Percentiles rank a stretch among this genome's conserved stretches.
These are phyloP conservation scores for Ganoderma boninense DNA, from an alignment of 1,284 basidiomycete genomes.

Conservation along the genomic window DNA sequence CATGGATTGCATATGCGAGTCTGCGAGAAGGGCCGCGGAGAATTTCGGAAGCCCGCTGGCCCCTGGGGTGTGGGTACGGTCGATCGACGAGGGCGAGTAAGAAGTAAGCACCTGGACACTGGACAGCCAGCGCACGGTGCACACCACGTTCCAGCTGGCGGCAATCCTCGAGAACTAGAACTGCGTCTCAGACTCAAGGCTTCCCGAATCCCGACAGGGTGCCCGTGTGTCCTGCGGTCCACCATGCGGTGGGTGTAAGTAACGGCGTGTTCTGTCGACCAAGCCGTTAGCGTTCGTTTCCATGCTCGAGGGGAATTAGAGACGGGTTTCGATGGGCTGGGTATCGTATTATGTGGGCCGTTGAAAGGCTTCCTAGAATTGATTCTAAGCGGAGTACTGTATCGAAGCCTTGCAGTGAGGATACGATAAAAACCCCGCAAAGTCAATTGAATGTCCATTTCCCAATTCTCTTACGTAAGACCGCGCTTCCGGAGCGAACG, in stretches of 20 bases:
- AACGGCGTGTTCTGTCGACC: neutral
- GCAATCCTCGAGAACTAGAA: neutral
- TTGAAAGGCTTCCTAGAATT: neutral
- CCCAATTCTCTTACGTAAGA: conserved; percentile 6
- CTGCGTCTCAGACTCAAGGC: no score
- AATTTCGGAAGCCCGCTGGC: neutral
- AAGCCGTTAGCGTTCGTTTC: neutral
- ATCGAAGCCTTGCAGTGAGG: neutral
- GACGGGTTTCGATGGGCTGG: neutral
- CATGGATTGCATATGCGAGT: neutral
- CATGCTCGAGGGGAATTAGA: neutral
- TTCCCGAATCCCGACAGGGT: neutral
- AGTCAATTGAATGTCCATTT: neutral
- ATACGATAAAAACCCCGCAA: neutral
- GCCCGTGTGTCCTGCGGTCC: neutral
- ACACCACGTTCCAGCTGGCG: neutral
- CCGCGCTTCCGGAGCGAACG: neutral
- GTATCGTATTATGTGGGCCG: neutral
- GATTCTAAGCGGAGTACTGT: neutral
- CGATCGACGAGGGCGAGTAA: neutral
- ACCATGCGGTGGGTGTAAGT: no score
- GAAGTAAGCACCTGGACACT: neutral
- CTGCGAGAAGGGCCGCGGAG: neutral
- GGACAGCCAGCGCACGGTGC: no score
- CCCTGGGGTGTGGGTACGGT: neutral